phyloP scores from a whole-genome alignment of 371 early-diverging fungal species.

The Syncephalis plumigaleata region DNA sequence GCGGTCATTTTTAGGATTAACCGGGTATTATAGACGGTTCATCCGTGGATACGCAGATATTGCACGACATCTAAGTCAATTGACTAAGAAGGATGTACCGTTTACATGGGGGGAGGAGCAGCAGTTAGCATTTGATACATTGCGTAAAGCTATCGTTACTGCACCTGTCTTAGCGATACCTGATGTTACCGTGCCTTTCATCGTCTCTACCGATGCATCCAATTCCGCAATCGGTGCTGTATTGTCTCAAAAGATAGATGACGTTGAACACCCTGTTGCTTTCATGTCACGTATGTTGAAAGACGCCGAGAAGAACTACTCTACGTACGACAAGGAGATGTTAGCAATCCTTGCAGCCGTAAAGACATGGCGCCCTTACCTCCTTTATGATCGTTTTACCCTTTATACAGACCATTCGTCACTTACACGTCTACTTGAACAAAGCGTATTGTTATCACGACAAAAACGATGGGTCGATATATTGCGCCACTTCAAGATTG shows the following conservation, averaged over 20 bases:
- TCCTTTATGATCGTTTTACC: too few species aligned
- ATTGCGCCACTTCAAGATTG: not conserved
- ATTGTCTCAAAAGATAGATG: slow-evolving; percentile 15
- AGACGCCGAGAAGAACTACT: slow-evolving; percentile 7
- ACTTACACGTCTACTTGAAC: too few species aligned
- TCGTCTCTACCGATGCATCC: slow-evolving; percentile 28
- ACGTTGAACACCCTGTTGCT: slow-evolving; percentile 3
- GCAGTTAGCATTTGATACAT: slow-evolving; percentile 14
- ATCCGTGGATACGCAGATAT: slow-evolving; percentile 19
- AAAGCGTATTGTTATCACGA: too few species aligned
- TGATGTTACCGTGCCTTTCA: slow-evolving; percentile 9
- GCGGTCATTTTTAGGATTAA: slow-evolving; percentile 24
- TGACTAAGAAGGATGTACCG: slow-evolving; percentile 12
- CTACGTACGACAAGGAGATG: not conserved
- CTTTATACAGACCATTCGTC: too few species aligned
- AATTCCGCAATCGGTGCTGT: slow-evolving; percentile 22
- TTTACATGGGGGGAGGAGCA: slow-evolving; percentile 15
- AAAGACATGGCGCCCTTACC: too few species aligned
- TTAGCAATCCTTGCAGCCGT: too few species aligned
- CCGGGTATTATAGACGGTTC: slow-evolving; percentile 28
- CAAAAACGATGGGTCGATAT: not conserved
- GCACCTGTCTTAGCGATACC: slow-evolving; percentile 13
- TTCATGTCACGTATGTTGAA: slow-evolving; percentile 3
- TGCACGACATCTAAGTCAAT: slow-evolving; percentile 16
- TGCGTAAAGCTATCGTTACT: slow-evolving; percentile 16